A percentile compares a stretch with the other conserved stretches of the same genome.
These are phyloP conservation scores for Chlorencoelia australis DNA, from an alignment of 2,329 filamentous ascomycete species.

Conservation along the genomic window DNA sequence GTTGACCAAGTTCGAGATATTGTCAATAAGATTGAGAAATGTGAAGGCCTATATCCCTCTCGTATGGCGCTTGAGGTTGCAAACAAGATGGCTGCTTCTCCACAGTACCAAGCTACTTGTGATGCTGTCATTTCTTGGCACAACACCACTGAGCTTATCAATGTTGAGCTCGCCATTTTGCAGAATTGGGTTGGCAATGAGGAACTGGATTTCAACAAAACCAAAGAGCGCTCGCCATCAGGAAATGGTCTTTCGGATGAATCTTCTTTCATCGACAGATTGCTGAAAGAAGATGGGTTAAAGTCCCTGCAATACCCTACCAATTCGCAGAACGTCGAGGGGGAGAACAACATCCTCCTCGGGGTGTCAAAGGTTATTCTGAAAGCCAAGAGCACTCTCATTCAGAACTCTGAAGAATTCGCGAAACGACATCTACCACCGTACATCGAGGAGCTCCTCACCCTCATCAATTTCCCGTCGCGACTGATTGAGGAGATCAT, in stretches of 20 bases:
- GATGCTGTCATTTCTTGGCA: conserved; percentile 91
- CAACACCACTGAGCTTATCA: conserved; percentile 94
- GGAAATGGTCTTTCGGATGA: conserved; percentile 75
- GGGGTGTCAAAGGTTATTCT: conserved; percentile 78
- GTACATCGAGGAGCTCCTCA: conserved; percentile 93
- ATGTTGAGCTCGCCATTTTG: conserved; percentile 81
- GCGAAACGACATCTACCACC: conserved; percentile 83
- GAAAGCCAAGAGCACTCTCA: conserved; percentile 88
- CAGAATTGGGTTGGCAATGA: conserved; percentile 97
- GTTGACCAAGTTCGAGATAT: conserved; percentile 84
- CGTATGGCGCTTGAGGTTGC: conserved; percentile 62
- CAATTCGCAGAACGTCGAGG: no score
- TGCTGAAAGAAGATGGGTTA: conserved; percentile 91
- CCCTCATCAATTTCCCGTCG: conserved; percentile 93
- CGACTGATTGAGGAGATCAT: conserved; percentile 95
- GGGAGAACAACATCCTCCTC: conserved; percentile 75
- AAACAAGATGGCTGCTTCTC: conserved; percentile 67
- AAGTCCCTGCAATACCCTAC: conserved; percentile 87
- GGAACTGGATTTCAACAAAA: conserved; percentile 80
- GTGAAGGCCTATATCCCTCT: conserved; percentile 77
- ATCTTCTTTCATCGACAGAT: conserved; percentile 83
- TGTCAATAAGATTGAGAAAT: conserved; percentile 81
- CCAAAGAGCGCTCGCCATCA: conserved; percentile 56
- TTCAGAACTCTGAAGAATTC: conserved; percentile 76
- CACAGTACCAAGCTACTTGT: conserved; percentile 70